Conservation (phyloP, 192 early-diverging fungal species). For the Podila epicladia region DNA sequence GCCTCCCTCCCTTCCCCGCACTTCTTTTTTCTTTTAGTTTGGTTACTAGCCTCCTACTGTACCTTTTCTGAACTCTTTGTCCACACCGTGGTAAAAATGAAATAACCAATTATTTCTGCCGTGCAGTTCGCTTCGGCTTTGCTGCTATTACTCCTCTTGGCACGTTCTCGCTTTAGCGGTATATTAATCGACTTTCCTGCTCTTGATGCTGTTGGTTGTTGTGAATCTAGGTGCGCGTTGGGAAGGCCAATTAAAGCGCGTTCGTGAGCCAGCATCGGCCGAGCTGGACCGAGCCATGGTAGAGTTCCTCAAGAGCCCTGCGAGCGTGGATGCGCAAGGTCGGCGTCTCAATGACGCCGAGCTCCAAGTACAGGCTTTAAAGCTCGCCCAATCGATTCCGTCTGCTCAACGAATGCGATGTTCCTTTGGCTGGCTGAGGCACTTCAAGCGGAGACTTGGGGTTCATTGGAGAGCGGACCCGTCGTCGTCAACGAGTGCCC, state of each 20-base stretch:
- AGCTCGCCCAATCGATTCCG: conserved; percentile 31
- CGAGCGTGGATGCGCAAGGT: conserved; percentile 39
- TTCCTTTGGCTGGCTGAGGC: conserved; percentile 49
- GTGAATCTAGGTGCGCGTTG: conserved; percentile 23
- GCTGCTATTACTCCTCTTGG: not conserved
- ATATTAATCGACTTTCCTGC: not conserved
- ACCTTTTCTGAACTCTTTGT: too few species aligned
- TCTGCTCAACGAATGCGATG: conserved; percentile 40
- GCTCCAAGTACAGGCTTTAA: conserved; percentile 39
- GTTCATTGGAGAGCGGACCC: conserved; percentile 43
- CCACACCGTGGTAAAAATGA: too few species aligned
- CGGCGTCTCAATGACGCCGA: conserved; percentile 48
- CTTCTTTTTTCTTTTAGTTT: not conserved
- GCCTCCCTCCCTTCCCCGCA: not conserved
- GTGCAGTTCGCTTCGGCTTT: conserved; percentile 9
- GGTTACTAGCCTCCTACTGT: too few species aligned
- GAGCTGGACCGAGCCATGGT: conserved; percentile 52
- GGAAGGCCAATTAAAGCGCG: conserved; percentile 51
- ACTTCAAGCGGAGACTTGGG: conserved; percentile 46
- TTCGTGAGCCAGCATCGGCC: conserved; percentile 50
- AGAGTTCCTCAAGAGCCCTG: conserved; percentile 38
- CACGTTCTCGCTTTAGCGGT: not conserved
- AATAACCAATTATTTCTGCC: not conserved
- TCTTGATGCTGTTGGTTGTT: not conserved
- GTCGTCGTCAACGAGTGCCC: not conserved